Evolutionary conservation across 1,284 basidiomycete species (phyloP).

Genomic region (Mycosarcoma mackinlayi): DNA sequence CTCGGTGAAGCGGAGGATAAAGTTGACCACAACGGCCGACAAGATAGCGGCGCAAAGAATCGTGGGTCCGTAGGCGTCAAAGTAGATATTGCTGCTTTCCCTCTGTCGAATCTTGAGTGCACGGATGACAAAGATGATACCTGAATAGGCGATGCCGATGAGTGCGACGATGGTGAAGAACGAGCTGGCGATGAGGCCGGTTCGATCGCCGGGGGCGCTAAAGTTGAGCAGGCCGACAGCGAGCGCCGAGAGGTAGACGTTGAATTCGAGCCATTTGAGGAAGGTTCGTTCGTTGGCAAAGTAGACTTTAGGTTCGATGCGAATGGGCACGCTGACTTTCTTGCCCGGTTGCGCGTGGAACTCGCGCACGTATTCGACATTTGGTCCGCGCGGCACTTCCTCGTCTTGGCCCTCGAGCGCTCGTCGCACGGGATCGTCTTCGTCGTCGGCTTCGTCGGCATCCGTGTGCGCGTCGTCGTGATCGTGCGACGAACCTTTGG

Average conservation of each 20-base stretch:
- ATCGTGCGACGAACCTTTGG: constrained; percentile 44
- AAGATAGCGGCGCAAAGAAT: constrained; percentile 62
- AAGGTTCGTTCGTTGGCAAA: constrained; percentile 92
- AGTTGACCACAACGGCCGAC: constrained; percentile 61
- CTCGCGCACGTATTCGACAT: constrained; percentile 74
- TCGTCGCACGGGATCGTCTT: constrained; percentile 62
- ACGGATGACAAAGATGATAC: constrained; percentile 87
- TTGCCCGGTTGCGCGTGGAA: constrained; percentile 88
- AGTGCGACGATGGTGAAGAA: constrained; percentile 90
- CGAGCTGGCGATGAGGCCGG: constrained; percentile 83
- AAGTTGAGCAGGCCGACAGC: constrained; percentile 78
- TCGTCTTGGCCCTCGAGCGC: constrained; percentile 65
- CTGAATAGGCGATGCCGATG: constrained; percentile 88
- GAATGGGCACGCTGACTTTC: constrained; percentile 88
- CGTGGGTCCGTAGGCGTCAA: constrained; percentile 63
- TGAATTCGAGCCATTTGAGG: constrained; percentile 84
- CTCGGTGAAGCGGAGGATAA: constrained; percentile 60
- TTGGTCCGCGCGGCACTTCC: constrained; percentile 70
- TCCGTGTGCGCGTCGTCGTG: constrained; percentile 41
- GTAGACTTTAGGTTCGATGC: constrained; percentile 97
- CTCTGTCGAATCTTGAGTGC: constrained; percentile 75
- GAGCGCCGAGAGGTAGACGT: constrained; percentile 72
- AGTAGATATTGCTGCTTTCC: constrained; percentile 65
- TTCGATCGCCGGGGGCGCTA: constrained; percentile 77
- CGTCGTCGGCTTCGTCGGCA: constrained; percentile 68